A percentile compares a stretch with the other conserved stretches of the same genome.
These are phyloP conservation scores for Protoeuglena noctilucae DNA, from an alignment of 139 green algal genomes.

Conservation along the genomic window DNA sequence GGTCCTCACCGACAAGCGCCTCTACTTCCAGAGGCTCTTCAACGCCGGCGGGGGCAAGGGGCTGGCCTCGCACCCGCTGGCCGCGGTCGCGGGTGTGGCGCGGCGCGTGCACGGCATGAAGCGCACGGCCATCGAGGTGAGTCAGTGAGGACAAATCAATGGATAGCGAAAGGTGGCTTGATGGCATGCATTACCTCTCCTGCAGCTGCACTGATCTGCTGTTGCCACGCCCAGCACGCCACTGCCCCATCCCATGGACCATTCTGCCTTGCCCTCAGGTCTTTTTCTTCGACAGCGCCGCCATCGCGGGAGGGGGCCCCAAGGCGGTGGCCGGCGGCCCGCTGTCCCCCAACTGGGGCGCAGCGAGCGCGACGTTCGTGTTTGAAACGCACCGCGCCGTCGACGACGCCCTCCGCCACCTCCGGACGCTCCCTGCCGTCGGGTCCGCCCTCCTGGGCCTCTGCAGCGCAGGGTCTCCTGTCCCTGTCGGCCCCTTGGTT, in stretches of 20 bases:
- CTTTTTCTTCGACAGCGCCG: no score
- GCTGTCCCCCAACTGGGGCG: constrained; percentile 1
- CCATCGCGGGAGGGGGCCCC: no score
- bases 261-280: no score
- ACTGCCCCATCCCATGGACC: background rate
- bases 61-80: constrained; percentile 43
- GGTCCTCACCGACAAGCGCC: constrained; percentile 42
- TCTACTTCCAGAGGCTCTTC: constrained; percentile 83
- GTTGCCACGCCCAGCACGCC: background rate
- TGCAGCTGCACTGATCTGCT: background rate
- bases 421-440: constrained; percentile 12
- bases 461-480: constrained; percentile 11
- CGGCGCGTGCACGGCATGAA: constrained; percentile 16
- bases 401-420: background rate
- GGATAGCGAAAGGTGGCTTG: background rate
- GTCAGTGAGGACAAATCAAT: background rate
- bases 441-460: background rate
- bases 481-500: constrained; percentile 38
- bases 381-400: constrained; percentile 1
- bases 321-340: no score
- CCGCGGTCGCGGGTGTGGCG: constrained; percentile 46
- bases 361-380: constrained; percentile 5
- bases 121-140: background rate
- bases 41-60: constrained; percentile 39
- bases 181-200: background rate